phyloP scores from a whole-genome alignment of 257 asterid species.

The Handroanthus guayacan region DNA sequence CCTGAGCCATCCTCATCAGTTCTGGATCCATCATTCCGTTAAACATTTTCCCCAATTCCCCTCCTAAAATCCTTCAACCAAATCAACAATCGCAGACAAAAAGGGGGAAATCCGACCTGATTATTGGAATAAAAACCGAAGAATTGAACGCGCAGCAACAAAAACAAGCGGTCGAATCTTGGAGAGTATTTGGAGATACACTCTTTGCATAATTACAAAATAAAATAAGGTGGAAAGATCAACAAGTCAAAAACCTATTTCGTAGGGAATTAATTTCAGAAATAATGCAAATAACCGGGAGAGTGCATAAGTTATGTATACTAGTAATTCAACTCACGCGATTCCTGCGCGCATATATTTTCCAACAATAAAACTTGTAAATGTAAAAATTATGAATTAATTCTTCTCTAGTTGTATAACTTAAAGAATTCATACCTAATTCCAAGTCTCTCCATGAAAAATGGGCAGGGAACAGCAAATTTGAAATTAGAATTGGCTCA shows the following conservation, averaged over 20 bases:
- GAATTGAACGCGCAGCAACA: background rate
- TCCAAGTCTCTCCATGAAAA: too few species aligned
- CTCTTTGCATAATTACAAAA: background rate
- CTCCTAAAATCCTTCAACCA: slow-evolving; percentile 35
- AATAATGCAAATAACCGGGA: background rate
- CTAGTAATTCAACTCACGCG: too few species aligned
- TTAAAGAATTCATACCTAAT: too few species aligned
- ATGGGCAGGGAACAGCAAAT: too few species aligned
- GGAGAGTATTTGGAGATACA: background rate
- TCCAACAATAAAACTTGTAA: too few species aligned
- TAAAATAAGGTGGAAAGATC: slow-evolving; percentile 3
- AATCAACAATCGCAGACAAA: slow-evolving; percentile 28
- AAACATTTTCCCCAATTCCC: slow-evolving; percentile 52
- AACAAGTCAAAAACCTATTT: background rate
- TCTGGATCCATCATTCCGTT: slow-evolving; percentile 99
- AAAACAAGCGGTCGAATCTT: slow-evolving; percentile 30
- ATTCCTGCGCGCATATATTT: too few species aligned
- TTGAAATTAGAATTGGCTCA: too few species aligned
- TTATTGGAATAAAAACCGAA: background rate
- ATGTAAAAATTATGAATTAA: too few species aligned
- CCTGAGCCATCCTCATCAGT: slow-evolving; percentile 90
- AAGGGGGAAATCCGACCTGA: slow-evolving; percentile 17
- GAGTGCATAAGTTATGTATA: too few species aligned
- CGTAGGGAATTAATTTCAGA: background rate
- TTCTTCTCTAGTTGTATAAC: too few species aligned